A percentile compares a stretch with the other conserved stretches of the same genome.
Evolutionary conservation across 257 asterid genomes (phyloP).

Genomic region (Rubia yunnanensis): DNA sequence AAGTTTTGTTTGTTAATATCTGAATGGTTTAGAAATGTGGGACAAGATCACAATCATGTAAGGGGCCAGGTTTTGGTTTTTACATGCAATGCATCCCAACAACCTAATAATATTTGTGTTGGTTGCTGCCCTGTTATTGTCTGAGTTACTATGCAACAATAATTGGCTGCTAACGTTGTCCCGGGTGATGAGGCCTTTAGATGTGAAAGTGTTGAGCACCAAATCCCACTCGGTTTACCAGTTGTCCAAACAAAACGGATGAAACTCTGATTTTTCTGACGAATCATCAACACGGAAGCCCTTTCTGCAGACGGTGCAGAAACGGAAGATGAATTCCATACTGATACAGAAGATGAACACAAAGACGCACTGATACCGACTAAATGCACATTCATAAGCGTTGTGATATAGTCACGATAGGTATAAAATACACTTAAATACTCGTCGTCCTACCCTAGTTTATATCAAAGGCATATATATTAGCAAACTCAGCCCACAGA

Average conservation of each 20-base stretch:
- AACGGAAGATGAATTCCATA: too few relatives aligned
- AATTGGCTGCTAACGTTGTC: background rate
- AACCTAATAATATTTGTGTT: background rate
- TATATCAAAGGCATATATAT: background rate
- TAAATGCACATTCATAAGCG: background rate
- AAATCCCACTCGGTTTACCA: too few relatives aligned
- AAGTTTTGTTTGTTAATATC: background rate
- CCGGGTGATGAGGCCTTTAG: too few relatives aligned
- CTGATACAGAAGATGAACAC: too few relatives aligned
- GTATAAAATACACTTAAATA: background rate
- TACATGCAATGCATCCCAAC: background rate
- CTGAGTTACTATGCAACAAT: background rate
- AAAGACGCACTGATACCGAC: too few relatives aligned
- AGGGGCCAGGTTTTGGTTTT: conserved; percentile 1
- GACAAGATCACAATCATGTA: background rate
- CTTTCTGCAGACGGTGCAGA: too few relatives aligned
- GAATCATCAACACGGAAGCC: too few relatives aligned
- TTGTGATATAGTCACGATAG: background rate
- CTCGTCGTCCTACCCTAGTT: background rate
- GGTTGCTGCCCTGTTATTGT: background rate
- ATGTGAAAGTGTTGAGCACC: too few relatives aligned
- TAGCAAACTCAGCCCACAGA: background rate
- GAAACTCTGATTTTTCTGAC: too few relatives aligned
- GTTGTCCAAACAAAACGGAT: too few relatives aligned
- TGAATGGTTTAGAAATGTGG: background rate